These are phyloP conservation scores for Paraurostyla sp. DNA, from an alignment of 73 alveolate species.

Conservation along the genomic window DNA sequence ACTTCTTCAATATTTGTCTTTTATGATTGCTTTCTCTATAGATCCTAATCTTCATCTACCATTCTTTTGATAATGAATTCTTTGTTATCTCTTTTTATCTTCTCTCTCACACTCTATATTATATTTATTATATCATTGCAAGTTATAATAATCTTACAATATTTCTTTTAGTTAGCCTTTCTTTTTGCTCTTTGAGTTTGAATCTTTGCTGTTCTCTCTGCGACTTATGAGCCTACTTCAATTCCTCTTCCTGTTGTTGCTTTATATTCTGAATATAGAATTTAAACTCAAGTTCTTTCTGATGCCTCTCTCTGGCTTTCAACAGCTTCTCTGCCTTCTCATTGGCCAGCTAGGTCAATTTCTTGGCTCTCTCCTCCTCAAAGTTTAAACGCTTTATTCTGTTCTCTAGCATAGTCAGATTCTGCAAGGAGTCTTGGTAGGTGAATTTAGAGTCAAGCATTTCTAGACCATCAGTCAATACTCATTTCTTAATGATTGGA, in stretches of 20 bases:
- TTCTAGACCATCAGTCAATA: neutral
- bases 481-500: neutral
- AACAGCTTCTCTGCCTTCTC: slow-evolving; percentile 35
- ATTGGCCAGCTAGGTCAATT: slow-evolving; percentile 41
- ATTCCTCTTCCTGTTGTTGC: neutral
- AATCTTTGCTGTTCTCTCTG: neutral
- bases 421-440: neutral
- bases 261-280: neutral
- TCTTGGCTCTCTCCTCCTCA: slow-evolving; percentile 65
- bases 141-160: neutral
- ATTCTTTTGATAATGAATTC: neutral
- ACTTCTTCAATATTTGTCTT: slow-evolving; percentile 1
- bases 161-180: neutral
- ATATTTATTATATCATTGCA: neutral
- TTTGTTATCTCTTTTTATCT: neutral
- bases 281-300: slow-evolving; percentile 2
- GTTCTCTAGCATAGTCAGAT: slow-evolving; percentile 15
- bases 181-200: neutral
- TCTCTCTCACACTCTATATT: slow-evolving; percentile 1
- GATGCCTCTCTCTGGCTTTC: slow-evolving; percentile 51
- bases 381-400: slow-evolving; percentile 43
- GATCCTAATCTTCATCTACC: neutral
- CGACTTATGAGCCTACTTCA: neutral
- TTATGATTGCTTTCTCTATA: neutral
- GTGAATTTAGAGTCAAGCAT: slow-evolving; percentile 31